A percentile compares a stretch with the other conserved stretches of the same genome.
These are phyloP conservation scores for Ajuga chamaepitys DNA, from an alignment of 257 asterid genomes.

Conservation along the genomic window DNA sequence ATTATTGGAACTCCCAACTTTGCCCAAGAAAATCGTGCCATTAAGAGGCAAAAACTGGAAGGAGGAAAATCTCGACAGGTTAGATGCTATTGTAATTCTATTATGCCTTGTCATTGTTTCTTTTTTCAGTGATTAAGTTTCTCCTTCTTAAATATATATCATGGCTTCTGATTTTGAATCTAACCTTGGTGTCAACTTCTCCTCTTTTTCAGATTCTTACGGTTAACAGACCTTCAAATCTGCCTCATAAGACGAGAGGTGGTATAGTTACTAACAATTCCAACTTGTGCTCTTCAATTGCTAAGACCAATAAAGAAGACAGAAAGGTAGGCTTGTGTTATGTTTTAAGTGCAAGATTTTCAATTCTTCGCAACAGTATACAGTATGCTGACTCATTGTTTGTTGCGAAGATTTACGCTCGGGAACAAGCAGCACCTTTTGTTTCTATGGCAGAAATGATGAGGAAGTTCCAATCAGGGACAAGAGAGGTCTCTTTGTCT, in stretches of 20 bases:
- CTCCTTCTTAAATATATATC: neutral
- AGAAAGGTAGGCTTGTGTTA: conserved; percentile 43
- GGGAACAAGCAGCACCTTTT: conserved; percentile 67
- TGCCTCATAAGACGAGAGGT: conserved; percentile 71
- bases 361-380: neutral
- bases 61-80: conserved; percentile 88
- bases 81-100: neutral
- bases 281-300: conserved; percentile 37
- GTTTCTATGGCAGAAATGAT: conserved; percentile 92
- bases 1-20: conserved; percentile 49
- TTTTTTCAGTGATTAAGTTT: neutral
- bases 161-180: neutral
- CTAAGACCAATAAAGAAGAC: conserved; percentile 56
- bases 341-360: neutral
- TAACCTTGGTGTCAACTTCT: neutral
- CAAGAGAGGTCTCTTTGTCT: conserved; percentile 53
- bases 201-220: conserved; percentile 56
- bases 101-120: no score
- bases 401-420: conserved; percentile 52
- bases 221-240: conserved; percentile 46
- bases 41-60: conserved; percentile 85
- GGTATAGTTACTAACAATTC: conserved; percentile 40
- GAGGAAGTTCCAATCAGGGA: conserved; percentile 74
- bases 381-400: conserved; percentile 4
- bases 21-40: conserved; percentile 79